Evolutionary conservation across 2,329 filamentous ascomycete species (phyloP).

Genomic region (Neonectria magnoliae): DNA sequence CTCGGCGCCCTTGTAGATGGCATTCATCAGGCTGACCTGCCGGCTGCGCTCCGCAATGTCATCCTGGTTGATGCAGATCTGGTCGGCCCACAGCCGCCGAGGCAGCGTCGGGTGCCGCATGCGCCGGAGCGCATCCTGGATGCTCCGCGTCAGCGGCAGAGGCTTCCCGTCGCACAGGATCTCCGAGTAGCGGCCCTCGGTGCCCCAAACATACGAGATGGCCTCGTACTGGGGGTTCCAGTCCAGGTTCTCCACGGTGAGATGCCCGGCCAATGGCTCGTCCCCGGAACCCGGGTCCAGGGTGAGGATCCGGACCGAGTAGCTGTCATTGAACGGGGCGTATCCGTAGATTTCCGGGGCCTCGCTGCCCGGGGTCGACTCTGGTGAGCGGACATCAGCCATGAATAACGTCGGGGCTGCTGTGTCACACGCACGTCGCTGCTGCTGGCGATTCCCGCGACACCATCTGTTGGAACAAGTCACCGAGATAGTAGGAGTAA

Average conservation of each 20-base stretch:
- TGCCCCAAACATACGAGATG: slow-evolving; percentile 52
- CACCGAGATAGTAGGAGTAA: neutral
- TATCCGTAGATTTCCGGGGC: slow-evolving; percentile 34
- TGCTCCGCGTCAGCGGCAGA: slow-evolving; percentile 44
- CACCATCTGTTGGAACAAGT: neutral
- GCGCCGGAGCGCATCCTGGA: slow-evolving; percentile 45
- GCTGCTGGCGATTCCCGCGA: neutral
- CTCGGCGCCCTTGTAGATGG: slow-evolving; percentile 47
- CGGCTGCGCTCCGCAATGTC: slow-evolving; percentile 48
- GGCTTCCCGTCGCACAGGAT: slow-evolving; percentile 38
- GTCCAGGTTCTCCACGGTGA: slow-evolving; percentile 40
- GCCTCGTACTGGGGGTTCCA: slow-evolving; percentile 43
- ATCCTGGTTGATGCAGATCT: slow-evolving; percentile 54
- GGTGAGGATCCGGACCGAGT: slow-evolving; percentile 46
- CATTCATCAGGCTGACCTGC: slow-evolving; percentile 53
- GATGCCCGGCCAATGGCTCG: slow-evolving; percentile 43
- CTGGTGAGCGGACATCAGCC: slow-evolving; percentile 20
- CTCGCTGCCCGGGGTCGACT: neutral
- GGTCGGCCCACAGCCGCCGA: slow-evolving; percentile 52
- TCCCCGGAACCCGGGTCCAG: slow-evolving; percentile 43
- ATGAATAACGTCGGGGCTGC: slow-evolving; percentile 25
- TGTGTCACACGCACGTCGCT: slow-evolving; percentile 15
- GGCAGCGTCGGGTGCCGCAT: slow-evolving; percentile 38
- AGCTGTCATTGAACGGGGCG: slow-evolving; percentile 29
- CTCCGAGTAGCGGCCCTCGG: slow-evolving; percentile 32